Conservation (phyloP, 2,329 filamentous ascomycete genomes). For the Fusarium aywerte region DNA sequence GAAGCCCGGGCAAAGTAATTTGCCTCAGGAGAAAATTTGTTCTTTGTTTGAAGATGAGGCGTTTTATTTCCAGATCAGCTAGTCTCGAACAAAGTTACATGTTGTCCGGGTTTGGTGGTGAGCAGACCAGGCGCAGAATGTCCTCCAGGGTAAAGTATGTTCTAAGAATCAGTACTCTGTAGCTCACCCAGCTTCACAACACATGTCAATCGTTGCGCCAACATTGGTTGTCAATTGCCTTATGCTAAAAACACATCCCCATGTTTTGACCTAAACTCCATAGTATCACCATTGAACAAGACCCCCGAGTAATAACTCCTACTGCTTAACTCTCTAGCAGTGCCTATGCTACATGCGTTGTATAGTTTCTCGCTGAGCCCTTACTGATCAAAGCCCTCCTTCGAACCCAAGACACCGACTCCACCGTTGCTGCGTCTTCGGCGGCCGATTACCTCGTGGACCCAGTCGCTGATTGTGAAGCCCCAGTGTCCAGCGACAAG, state of each 20-base stretch:
- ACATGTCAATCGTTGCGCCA: background rate
- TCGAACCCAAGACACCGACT: slow-evolving; percentile 63
- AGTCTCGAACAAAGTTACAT: slow-evolving; percentile 3
- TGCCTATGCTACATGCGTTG: slow-evolving; percentile 22
- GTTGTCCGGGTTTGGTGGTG: background rate
- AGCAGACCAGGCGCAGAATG: background rate
- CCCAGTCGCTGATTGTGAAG: slow-evolving; percentile 86
- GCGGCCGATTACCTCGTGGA: slow-evolving; percentile 64
- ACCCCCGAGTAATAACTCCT: slow-evolving; percentile 30
- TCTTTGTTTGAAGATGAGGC: background rate
- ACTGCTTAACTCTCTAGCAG: slow-evolving; percentile 26
- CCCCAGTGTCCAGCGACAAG: slow-evolving; percentile 94
- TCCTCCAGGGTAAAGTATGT: background rate
- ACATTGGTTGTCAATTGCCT: slow-evolving; percentile 11
- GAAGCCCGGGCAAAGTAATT: slow-evolving; percentile 8
- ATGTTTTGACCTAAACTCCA: slow-evolving; percentile 43
- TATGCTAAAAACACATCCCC: slow-evolving; percentile 31
- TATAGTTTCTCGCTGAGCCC: background rate
- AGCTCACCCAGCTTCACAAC: background rate
- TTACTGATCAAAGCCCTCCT: slow-evolving; percentile 51
- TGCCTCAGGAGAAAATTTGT: background rate
- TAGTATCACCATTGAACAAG: slow-evolving; percentile 30
- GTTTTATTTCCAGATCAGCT: background rate
- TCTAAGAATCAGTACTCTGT: background rate
- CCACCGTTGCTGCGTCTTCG: slow-evolving; percentile 58